Percentiles rank a stretch among this genome's conserved stretches.
These are phyloP conservation scores for Domatiomyces catenatus DNA, from an alignment of 2,329 filamentous ascomycete genomes.

Conservation along the genomic window DNA sequence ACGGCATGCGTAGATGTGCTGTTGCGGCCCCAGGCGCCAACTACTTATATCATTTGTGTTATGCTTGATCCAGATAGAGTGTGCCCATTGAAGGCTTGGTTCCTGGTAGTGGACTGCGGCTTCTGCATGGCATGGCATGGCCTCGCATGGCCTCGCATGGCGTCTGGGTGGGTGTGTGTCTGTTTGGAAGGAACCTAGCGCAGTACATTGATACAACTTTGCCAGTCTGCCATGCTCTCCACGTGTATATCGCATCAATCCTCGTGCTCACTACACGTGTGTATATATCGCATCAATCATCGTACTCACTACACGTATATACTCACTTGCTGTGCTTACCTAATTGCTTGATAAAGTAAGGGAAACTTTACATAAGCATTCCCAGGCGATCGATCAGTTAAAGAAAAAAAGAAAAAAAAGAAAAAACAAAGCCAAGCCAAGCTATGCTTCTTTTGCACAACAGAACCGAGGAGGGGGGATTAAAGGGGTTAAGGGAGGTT, in stretches of 20 bases:
- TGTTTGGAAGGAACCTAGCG: not conserved
- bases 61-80: not conserved
- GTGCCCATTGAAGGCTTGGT: not conserved
- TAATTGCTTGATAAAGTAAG: too few species aligned
- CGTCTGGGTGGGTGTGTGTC: not conserved
- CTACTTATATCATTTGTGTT: not conserved
- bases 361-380: too few species aligned
- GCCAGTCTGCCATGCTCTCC: not conserved
- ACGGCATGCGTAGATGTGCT: not conserved
- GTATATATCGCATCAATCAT: too few species aligned
- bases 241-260: too few species aligned
- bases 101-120: not conserved
- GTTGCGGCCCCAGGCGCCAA: not conserved
- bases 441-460: too few species aligned
- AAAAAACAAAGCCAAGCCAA: too few species aligned
- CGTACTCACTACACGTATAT: too few species aligned
- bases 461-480: too few species aligned
- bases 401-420: too few species aligned
- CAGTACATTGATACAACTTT: not conserved
- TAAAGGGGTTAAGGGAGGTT: too few species aligned
- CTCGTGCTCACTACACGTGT: not conserved
- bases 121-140: not conserved
- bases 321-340: too few species aligned
- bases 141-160: not conserved
- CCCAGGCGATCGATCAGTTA: too few species aligned